Conservation (phyloP, 768 basidiomycete species). For the Amyloporia xantha region DNA sequence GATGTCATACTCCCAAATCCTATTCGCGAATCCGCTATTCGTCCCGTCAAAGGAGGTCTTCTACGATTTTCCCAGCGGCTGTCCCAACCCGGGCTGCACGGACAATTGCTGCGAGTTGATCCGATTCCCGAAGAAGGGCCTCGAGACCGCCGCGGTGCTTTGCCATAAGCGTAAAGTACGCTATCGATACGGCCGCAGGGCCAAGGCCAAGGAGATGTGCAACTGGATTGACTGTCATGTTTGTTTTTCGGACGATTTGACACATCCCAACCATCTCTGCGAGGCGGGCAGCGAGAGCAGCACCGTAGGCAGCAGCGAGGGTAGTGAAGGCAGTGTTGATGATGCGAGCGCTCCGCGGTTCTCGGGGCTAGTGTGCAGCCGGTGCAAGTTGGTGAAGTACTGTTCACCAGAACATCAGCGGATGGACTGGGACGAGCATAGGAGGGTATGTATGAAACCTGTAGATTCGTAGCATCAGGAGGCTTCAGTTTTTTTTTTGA, state of each 20-base stretch:
- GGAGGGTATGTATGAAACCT: slow-evolving; percentile 53
- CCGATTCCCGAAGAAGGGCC: slow-evolving; percentile 63
- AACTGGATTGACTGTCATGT: slow-evolving; percentile 77
- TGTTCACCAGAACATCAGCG: slow-evolving; percentile 70
- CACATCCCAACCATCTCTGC: slow-evolving; percentile 4
- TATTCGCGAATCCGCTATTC: slow-evolving; percentile 66
- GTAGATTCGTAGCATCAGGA: slow-evolving; percentile 2
- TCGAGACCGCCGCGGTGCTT: slow-evolving; percentile 55
- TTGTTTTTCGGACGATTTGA: slow-evolving; percentile 44
- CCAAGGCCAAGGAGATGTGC: slow-evolving; percentile 62
- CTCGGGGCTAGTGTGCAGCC: slow-evolving; percentile 61
- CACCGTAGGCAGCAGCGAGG: slow-evolving; percentile 31
- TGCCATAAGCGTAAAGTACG: slow-evolving; percentile 47
- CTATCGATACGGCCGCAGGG: slow-evolving; percentile 31
- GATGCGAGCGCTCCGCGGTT: slow-evolving; percentile 8
- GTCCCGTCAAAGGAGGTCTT: slow-evolving; percentile 70
- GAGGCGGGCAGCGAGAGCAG: slow-evolving; percentile 36
- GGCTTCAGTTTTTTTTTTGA: too few species aligned
- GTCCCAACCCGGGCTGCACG: slow-evolving; percentile 71
- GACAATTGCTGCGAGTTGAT: slow-evolving; percentile 77
- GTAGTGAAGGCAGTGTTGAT: slow-evolving; percentile 32
- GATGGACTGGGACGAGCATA: slow-evolving; percentile 75
- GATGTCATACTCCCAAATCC: slow-evolving; percentile 75
- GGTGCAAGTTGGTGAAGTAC: slow-evolving; percentile 73
- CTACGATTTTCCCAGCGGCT: slow-evolving; percentile 73